Evolutionary conservation across 202 grass and related monocot genomes (phyloP).

Genomic region (Saccharum hybrid): DNA sequence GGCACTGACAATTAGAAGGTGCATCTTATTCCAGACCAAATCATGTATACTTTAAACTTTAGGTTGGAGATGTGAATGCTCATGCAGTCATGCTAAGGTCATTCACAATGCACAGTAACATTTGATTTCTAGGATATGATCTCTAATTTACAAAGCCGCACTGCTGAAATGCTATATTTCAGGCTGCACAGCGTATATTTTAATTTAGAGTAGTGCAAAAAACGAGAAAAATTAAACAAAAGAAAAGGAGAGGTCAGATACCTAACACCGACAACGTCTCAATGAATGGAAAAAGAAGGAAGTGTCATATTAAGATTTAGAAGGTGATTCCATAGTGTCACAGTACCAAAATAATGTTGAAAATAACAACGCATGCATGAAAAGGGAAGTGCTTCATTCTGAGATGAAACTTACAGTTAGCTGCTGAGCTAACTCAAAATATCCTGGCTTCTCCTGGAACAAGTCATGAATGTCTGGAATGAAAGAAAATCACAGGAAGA

Average conservation of each 20-base stretch:
- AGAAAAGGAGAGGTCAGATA: not conserved
- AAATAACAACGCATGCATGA: conserved; percentile 30
- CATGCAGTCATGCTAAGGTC: conserved; percentile 5
- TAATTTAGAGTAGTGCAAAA: not conserved
- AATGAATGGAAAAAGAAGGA: conserved; percentile 16
- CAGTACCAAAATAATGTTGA: not conserved
- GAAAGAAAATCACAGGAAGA: conserved; percentile 34
- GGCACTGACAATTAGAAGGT: conserved; percentile 7
- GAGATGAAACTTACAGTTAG: conserved; percentile 60
- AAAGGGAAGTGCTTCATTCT: conserved; percentile 20
- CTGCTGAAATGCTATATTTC: conserved; percentile 1
- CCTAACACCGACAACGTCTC: not conserved
- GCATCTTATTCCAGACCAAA: conserved; percentile 29
- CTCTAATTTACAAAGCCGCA: not conserved
- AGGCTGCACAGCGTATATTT: not conserved
- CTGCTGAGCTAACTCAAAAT: conserved; percentile 81
- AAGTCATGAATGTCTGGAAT: conserved; percentile 63
- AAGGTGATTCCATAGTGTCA: not conserved
- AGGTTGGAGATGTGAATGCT: not conserved
- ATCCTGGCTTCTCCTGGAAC: conserved; percentile 74
- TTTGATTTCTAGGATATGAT: conserved; percentile 5
- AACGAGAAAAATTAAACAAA: not conserved
- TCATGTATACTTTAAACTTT: not conserved
- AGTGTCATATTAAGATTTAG: conserved; percentile 3
- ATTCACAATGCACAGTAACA: not conserved